Evolutionary conservation across 306 rosid species (phyloP).

Genomic region (Hippophae tibetana): DNA sequence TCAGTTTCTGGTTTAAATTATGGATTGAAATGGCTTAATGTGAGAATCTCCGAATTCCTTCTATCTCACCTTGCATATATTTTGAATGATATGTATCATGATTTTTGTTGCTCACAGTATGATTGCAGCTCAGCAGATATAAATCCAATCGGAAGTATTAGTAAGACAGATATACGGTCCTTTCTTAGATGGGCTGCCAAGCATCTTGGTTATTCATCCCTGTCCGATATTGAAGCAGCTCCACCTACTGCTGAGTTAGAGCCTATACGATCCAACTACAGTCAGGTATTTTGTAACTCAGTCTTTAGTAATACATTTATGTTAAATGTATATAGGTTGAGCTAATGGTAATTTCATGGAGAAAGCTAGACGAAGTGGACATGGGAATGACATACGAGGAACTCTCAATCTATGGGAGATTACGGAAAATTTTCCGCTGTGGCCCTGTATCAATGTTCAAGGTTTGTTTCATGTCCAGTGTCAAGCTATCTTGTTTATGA

Average conservation of each 20-base stretch:
- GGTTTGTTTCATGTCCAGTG: constrained; percentile 28
- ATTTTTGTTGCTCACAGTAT: constrained; percentile 40
- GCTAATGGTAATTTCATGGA: constrained; percentile 20
- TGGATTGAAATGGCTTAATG: neutral
- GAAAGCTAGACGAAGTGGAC: constrained; percentile 87
- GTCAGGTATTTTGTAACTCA: constrained; percentile 45
- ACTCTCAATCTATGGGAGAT: constrained; percentile 83
- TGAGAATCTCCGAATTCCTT: neutral
- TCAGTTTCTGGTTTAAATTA: no score
- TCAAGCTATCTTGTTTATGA: no score
- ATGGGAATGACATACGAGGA: constrained; percentile 98
- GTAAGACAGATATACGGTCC: constrained; percentile 81
- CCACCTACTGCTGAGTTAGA: constrained; percentile 98
- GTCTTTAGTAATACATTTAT: neutral
- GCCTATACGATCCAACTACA: constrained; percentile 84
- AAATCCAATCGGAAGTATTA: constrained; percentile 90
- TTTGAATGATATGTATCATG: neutral
- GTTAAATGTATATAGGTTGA: constrained; percentile 7
- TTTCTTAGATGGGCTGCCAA: constrained; percentile 84
- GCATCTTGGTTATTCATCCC: constrained; percentile 73
- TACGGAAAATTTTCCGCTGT: constrained; percentile 76
- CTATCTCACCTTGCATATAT: neutral
- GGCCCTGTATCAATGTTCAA: constrained; percentile 94
- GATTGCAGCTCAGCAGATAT: constrained; percentile 96
- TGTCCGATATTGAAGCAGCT: constrained; percentile 88